Evolutionary conservation across 2,329 filamentous ascomycete species (phyloP).

Genomic region (Aspergillus floridensis): DNA sequence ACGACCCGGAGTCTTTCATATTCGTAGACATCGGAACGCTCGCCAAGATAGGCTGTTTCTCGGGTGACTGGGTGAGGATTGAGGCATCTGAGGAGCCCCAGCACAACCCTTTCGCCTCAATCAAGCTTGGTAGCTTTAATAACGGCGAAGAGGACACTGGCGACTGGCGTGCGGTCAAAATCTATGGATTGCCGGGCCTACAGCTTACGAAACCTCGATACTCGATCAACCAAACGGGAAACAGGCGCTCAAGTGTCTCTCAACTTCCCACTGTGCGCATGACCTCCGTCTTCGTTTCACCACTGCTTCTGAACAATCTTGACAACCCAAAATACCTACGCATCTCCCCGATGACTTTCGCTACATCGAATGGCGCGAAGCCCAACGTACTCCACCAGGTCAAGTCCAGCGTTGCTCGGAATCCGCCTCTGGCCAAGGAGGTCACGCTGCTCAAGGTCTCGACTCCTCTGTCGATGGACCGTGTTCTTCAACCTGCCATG

Average conservation of each 20-base stretch:
- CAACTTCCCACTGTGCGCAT: constrained; percentile 45
- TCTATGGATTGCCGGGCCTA: constrained; percentile 78
- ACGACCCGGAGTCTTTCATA: constrained; percentile 80
- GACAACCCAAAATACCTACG: constrained; percentile 75
- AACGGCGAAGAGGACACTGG: constrained; percentile 55
- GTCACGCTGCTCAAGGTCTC: constrained; percentile 86
- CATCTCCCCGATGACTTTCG: constrained; percentile 59
- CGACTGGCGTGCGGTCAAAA: constrained; percentile 80
- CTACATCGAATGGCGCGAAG: constrained; percentile 48
- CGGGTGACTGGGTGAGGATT: constrained; percentile 91
- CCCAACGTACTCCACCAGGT: constrained; percentile 55
- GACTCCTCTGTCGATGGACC: constrained; percentile 83
- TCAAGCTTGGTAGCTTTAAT: constrained; percentile 56
- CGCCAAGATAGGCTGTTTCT: constrained; percentile 91
- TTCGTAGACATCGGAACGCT: constrained; percentile 87
- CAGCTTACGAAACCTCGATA: constrained; percentile 55
- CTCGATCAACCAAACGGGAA: constrained; percentile 50
- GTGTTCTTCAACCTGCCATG: constrained; percentile 78
- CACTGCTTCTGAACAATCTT: constrained; percentile 82
- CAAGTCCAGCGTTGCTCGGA: constrained; percentile 45
- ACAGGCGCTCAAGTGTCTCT: constrained; percentile 55
- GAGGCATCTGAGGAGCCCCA: constrained; percentile 71
- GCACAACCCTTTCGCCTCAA: constrained; percentile 57
- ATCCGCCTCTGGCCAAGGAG: constrained; percentile 66
- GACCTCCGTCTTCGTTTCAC: constrained; percentile 72